These are phyloP conservation scores for Citrus hindsii DNA, from an alignment of 345 rosid genomes.

Conservation along the genomic window DNA sequence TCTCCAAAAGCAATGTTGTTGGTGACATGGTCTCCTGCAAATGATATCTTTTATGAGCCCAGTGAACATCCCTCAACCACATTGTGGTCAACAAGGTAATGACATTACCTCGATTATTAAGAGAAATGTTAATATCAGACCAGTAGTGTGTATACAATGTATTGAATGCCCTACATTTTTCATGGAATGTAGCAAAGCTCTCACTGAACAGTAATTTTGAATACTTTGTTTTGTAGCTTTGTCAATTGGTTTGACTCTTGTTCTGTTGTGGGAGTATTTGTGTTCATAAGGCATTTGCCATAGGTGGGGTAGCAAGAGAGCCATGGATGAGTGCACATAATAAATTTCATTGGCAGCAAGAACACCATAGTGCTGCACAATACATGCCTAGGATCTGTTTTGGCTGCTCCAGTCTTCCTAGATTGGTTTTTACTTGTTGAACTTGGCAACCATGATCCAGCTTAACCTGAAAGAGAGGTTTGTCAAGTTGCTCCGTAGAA, in stretches of 20 bases:
- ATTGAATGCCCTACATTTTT: neutral
- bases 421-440: constrained; percentile 97
- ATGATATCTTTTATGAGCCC: constrained; percentile 70
- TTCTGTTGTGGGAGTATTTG: neutral
- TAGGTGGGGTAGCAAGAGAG: constrained; percentile 96
- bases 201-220: too few species aligned
- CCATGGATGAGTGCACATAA: constrained; percentile 95
- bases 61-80: constrained; percentile 96
- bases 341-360: constrained; percentile 53
- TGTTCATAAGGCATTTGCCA: constrained; percentile 65
- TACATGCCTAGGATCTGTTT: too few species aligned
- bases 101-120: neutral
- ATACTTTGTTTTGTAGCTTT: too few species aligned
- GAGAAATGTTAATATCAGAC: neutral
- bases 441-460: constrained; percentile 79
- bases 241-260: neutral
- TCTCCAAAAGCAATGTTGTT: constrained; percentile 94
- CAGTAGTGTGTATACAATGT: too few species aligned
- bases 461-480: constrained; percentile 85
- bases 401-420: constrained; percentile 49
- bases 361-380: too few species aligned
- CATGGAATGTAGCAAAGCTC: neutral
- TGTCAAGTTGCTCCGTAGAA: neutral
- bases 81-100: constrained; percentile 95
- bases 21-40: constrained; percentile 98